Evolutionary conservation across 2,329 filamentous ascomycete species (phyloP), one percentile per base, ranked within the genome.

Genomic region (Dichotomopilus funicola): DNA sequence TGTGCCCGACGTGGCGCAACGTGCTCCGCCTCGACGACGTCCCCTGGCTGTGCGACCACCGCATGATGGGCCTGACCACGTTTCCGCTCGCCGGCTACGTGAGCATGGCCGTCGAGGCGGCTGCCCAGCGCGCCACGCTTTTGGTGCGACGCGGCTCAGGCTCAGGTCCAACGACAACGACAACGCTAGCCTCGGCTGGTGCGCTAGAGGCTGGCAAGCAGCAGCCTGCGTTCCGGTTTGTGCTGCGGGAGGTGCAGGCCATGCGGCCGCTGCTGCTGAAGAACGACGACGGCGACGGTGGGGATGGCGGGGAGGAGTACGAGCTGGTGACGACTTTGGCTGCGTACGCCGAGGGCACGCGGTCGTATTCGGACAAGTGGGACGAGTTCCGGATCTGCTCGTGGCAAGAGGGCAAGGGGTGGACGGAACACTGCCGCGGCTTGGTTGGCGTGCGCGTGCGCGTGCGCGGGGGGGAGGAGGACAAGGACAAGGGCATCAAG

Each of bases 401-500:
- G 13, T 49, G 47, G 47, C 5, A 19, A 12, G 3, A 40, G n/a
- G 36, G 10, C 7, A 19, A 40, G 47, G 47, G 47, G 2, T 49
- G 47, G 47, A 49, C 47, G 9, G 47, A 49, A 19, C 47, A 49
- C 47, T 49, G 47, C 13, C n/a, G n/a, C 36, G 47, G 47, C n/a
- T 12, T 40, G n/a, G 33, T 49, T 11, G 47, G 13, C 27, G 47
- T 38, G 46, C 34, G 34, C 19, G 19, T 27, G 19, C 19, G 19
- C 19, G 19, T 2, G 19, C 19, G 19, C 19, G 19, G 19, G 19
- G 19, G 19, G 19, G 19, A 27, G 19, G 19, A 27, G 19, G 19
- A 27, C 19, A 27, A 27, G 19, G 19, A 27, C 19, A 27, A 27
- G 19, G 19, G 19, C 19, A 27, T 27, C 19, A n/a, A n/a, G n/a